Evolutionary conservation across 225 moss, liverwort and hornwort genomes (phyloP).

Genomic region (Sphagnum tenellum): DNA sequence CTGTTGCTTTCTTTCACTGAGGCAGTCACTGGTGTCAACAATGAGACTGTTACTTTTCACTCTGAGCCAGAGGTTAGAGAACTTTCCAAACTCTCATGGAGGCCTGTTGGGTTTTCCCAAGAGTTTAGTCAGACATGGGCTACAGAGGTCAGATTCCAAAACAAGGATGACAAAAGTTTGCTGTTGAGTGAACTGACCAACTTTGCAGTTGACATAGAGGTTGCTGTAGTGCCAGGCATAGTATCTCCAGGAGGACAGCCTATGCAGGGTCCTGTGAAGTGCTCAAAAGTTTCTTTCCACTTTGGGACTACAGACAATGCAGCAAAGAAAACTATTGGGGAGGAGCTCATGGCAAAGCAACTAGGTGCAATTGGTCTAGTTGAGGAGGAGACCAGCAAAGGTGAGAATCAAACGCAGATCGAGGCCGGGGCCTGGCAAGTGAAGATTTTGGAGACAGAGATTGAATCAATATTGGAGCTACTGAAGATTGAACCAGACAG

Average conservation of each 20-base stretch:
- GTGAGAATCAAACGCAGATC: not conserved
- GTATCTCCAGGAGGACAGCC: conserved; percentile 20
- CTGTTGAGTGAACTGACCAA: conserved; percentile 6
- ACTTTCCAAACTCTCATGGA: conserved; percentile 40
- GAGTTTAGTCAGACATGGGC: conserved; percentile 52
- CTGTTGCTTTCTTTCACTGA: conserved; percentile 47
- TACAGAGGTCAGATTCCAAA: conserved; percentile 21
- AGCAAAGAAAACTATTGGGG: no score
- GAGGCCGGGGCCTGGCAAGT: conserved; percentile 41
- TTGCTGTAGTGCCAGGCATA: conserved; percentile 30
- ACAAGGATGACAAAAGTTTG: conserved; percentile 16
- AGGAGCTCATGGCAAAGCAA: conserved; percentile 1
- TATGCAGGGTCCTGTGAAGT: conserved; percentile 7
- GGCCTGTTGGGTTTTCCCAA: conserved; percentile 19
- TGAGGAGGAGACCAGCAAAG: conserved; percentile 10
- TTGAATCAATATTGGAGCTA: conserved; percentile 64
- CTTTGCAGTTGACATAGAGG: conserved; percentile 9
- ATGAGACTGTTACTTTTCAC: conserved; percentile 22
- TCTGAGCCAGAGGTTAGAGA: conserved; percentile 22
- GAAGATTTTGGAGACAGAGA: conserved; percentile 51
- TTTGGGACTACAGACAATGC: no score
- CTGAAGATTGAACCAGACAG: conserved; percentile 77
- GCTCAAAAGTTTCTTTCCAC: no score
- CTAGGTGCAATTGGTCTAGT: conserved; percentile 3
- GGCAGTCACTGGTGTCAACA: conserved; percentile 39